Evolutionary conservation across 2,329 filamentous ascomycete genomes (phyloP).

Genomic region (Colletotrichum liaoningense): DNA sequence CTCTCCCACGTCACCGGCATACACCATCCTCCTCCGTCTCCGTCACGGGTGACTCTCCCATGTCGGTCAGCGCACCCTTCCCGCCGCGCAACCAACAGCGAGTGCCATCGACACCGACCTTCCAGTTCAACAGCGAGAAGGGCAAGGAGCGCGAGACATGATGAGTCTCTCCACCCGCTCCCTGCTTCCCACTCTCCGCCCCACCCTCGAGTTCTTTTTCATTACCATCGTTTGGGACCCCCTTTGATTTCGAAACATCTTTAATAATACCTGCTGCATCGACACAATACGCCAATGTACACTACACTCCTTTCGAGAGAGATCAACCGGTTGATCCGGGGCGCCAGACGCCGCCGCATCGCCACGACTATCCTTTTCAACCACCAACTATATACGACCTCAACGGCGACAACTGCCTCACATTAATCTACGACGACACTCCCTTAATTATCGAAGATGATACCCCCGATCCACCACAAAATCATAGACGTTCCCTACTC

Average conservation of each 20-base stretch:
- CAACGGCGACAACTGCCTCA: background rate
- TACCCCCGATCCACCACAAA: conserved; percentile 38
- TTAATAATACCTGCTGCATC: conserved; percentile 42
- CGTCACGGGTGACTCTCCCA: conserved; percentile 41
- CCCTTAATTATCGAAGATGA: conserved; percentile 49
- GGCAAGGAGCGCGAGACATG: conserved; percentile 41
- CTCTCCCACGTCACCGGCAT: conserved; percentile 50
- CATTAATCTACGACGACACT: conserved; percentile 37
- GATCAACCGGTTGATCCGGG: conserved; percentile 34
- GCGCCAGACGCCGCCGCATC: background rate
- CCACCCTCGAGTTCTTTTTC: conserved; percentile 34
- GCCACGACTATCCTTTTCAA: conserved; percentile 53
- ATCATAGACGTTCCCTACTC: conserved; percentile 34
- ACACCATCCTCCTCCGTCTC: conserved; percentile 39
- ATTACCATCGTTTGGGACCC: conserved; percentile 35
- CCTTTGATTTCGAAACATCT: conserved; percentile 35
- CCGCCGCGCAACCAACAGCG: conserved; percentile 27
- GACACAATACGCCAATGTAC: conserved; percentile 50
- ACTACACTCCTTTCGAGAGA: conserved; percentile 46
- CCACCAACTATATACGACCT: conserved; percentile 25
- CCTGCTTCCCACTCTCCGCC: conserved; percentile 42
- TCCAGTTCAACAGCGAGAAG: conserved; percentile 34
- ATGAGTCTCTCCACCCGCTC: conserved; percentile 48
- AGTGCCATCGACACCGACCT: conserved; percentile 10
- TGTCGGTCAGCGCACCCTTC: conserved; percentile 39